Evolutionary conservation across 495 filamentous ascomycete genomes (phyloP), one percentile per base, ranked within the genome.

Genomic region (Pyrenula aspistea): DNA sequence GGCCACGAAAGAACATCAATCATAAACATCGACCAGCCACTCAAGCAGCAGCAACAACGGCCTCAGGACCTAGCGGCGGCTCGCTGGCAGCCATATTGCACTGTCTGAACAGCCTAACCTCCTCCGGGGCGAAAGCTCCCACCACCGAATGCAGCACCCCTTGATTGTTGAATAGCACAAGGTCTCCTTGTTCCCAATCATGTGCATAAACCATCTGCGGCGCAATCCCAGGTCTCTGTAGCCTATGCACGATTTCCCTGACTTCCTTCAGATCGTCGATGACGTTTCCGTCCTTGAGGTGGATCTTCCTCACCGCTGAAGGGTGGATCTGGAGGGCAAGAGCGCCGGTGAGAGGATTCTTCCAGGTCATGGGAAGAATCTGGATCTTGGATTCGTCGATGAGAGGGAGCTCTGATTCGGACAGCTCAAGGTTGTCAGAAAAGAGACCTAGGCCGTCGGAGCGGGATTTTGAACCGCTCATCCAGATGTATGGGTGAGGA

Each of bases 401-500:
- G 2, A 75, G 71, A 1, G 86, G 85, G 0, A 89, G 77, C 2
- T 82, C 72, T 12, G 73, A 71, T 0, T 71, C 53, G 0, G 77
- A 67, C 2, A 87, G 63, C 60, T 88, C 85, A 2, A 73, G 71
- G 22, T 70, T 71, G 57, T 87, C 82, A 20, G 81, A 82, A 54
- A 82, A 69, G 47, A 88, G 67, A 25, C 86, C 86, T 0, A 89
- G 77, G 0, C 85, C 86, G 53, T 82, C 82, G 22, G 83, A 73
- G 2, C 77, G 82, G 49, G 83, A 82, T 56, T 76, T 79, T 11
- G 85, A 82, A 22, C 71, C 66, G 55, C 73, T 79, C 82, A 88
- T 88, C 85, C 85, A 89, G 60, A 89, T 79, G 68, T 89, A 88
- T 51, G 86, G 86, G 57, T 89, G 86, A 25, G 85, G 78, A 0